Evolutionary conservation across 2,329 filamentous ascomycete genomes (phyloP), one percentile per base, ranked within the genome.

Genomic region (Colletotrichum tofieldiae): DNA sequence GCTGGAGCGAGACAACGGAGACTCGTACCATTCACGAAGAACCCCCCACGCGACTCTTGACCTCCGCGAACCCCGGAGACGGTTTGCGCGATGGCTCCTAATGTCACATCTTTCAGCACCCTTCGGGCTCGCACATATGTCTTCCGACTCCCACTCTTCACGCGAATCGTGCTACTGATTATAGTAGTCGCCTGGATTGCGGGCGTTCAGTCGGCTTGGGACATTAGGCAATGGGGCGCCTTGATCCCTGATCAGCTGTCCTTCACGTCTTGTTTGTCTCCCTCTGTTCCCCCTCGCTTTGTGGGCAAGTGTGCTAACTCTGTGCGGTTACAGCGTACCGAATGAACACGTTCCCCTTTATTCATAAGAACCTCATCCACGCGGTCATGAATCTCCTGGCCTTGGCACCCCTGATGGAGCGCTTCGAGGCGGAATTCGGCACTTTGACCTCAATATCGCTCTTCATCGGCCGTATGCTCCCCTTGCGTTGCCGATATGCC

Each of bases 371-470:
- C 77, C 88, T 97, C 80, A 86, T 98, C 77, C 96, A 98, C 82
- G 88, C 92, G 73, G 78, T 95, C 65, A 85, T 97, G 79, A 98
- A 98, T 82, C 81, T 94, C 32, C 64, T 97, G 74, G 93, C 94
- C 29, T 82, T 98, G 74, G 92, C 92, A 49, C 96, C 96, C n/a
- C 86, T 99, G 63, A 85, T 99, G 81, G 96, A 98, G 83, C 90
- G 95, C 73, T 99, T 98, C 82, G 96, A 99, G 84, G 89, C 90
- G 74, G 96, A 98, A 81, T 92, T 97, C 82, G 96, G 96, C 64
- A 98, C 96, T 9, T 86, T 98, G 78, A 94, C 94, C 35, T 93
- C 94, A n/a, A 81, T 97, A 74, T 90, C 94, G 45, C 86, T 98
- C 64, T 98, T 98, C 81, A 90, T 96, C 78, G 96, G 96, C 69